Percentiles rank a stretch among this genome's conserved stretches.
Conservation (phyloP, 2,329 filamentous ascomycete species). For the Botrytis pseudocinerea region DNA sequence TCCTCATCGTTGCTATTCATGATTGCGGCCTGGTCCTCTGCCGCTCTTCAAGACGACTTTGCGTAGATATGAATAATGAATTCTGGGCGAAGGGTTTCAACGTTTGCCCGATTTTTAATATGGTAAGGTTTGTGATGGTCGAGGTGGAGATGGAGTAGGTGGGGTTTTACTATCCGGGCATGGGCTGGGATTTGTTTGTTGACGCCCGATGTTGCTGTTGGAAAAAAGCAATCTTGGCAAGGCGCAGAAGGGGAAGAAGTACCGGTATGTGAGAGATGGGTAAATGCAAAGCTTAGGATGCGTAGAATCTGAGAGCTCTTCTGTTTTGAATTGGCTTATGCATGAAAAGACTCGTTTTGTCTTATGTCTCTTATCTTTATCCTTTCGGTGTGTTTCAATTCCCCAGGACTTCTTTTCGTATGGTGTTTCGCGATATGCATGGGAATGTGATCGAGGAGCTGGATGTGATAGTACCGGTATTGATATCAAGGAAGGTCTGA, state of each 20-base stretch:
- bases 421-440: slow-evolving; percentile 27
- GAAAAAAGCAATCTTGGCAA: slow-evolving; percentile 22
- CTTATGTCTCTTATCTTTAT: not conserved
- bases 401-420: slow-evolving; percentile 25
- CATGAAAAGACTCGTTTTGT: not conserved
- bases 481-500: not conserved
- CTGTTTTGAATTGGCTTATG: not conserved
- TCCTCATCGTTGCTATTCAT: slow-evolving; percentile 65
- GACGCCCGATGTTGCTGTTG: slow-evolving; percentile 21
- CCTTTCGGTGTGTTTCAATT: not conserved
- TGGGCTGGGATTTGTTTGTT: slow-evolving; percentile 24
- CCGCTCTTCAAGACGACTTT: slow-evolving; percentile 6
- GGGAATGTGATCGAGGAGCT: not conserved
- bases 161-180: slow-evolving; percentile 21
- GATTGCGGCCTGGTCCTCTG: slow-evolving; percentile 25
- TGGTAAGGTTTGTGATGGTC: slow-evolving; percentile 22
- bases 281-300: slow-evolving; percentile 6
- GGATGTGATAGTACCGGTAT: not conserved
- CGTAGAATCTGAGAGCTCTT: slow-evolving; percentile 5
- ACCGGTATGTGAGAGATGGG: too few species aligned
- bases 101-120: slow-evolving; percentile 16
- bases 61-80: slow-evolving; percentile 15
- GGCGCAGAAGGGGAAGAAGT: slow-evolving; percentile 9
- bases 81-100: slow-evolving; percentile 1
- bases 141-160: slow-evolving; percentile 24